Percentiles rank a stretch among this genome's conserved stretches.
Evolutionary conservation across 495 filamentous ascomycete species (phyloP).

Genomic region (Aspergillus diversus): DNA sequence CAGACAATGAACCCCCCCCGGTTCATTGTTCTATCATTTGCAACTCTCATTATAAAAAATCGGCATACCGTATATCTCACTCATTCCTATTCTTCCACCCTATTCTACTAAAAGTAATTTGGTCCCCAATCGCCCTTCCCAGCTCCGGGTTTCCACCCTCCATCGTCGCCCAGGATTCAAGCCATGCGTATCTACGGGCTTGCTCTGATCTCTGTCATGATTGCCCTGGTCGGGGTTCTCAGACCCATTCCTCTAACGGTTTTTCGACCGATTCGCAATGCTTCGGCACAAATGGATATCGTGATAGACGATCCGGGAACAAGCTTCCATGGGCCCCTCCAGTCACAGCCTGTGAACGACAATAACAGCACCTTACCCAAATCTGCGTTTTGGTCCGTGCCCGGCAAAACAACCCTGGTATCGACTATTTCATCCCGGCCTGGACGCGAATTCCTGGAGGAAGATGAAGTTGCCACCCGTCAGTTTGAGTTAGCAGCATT

Average conservation of each 20-base stretch:
- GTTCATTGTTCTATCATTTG: too few relatives aligned
- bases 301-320: background rate
- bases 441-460: background rate
- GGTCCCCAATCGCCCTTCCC: background rate
- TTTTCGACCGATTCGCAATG: background rate
- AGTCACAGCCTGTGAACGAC: background rate
- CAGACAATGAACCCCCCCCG: too few relatives aligned
- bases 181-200: background rate
- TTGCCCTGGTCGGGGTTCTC: constrained; percentile 5
- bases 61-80: too few relatives aligned
- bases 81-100: too few relatives aligned
- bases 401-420: background rate
- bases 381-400: too few relatives aligned
- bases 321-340: background rate
- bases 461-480: background rate
- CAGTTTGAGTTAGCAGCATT: background rate
- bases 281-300: background rate
- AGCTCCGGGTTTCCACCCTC: background rate
- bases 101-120: background rate
- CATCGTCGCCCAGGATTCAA: background rate
- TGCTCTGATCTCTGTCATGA: constrained; percentile 1
- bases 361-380: background rate
- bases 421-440: background rate
- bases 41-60: too few relatives aligned
- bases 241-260: constrained; percentile 8